Base-by-base conservation (phyloP, 225 moss, liverwort and hornwort genomes). In the Pseudisothecium myosuroides region DNA sequence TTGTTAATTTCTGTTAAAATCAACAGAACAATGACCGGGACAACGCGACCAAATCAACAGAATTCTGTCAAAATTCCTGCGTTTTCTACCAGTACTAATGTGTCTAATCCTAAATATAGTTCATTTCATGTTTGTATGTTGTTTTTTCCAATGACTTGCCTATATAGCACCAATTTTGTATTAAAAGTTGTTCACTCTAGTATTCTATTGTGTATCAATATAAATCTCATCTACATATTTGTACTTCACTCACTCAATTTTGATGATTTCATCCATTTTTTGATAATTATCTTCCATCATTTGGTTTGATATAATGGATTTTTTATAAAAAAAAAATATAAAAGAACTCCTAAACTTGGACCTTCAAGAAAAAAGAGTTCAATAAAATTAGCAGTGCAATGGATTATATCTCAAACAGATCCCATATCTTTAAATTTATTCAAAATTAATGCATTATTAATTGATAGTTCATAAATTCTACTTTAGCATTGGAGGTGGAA, bases 331-430 rank as follows among this genome's bases (percentile, higher is more conserved):
- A 2, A n/a, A 39, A 7, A 68, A 68, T 23, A 68, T 13, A 7
- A 68, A 7, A 21, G 1, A 11, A 37, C 17, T 67, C 6, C 1
- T 37, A 67, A 21, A 37, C 12, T 67, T 37, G 36, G 6, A 0
- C 37, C 6, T 37, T 20, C 1, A 3, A 21, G 0, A 21, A 0
- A 21, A 23, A 23, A 23, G 1, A 39, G 24, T 2, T 39, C 7
- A 13, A 23, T 39, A 39, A 39, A 69, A 23, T 14, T 8, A 14
- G 23, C 1, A 23, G 0, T 39, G 10, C 2, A 1, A 0, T 69
- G 1, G 13, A 69, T n/a, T 68, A 7, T 23, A 39, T 39, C 2
- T 69, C 7, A 32, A 68, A 23, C 1, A 39, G 0, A 69, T 39
- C 4, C 39, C 4, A 69, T 23, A 8, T n/a, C 2, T 68, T 68